Percentiles rank a stretch among this genome's conserved stretches.
Evolutionary conservation across 2,329 filamentous ascomycete genomes (phyloP).

Genomic region (Nothopassalora personata): DNA sequence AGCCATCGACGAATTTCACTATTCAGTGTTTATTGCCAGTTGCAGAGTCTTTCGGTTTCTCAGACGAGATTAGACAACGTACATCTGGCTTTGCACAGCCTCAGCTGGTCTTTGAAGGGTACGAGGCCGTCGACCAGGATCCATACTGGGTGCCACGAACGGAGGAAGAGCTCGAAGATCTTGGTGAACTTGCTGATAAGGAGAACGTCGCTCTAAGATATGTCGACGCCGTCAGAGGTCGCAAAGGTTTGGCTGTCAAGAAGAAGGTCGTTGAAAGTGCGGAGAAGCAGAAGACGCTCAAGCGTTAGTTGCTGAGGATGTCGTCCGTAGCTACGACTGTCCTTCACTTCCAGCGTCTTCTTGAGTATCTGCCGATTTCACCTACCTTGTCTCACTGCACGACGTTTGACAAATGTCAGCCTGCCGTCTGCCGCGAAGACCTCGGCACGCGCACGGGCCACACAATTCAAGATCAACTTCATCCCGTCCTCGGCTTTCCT

Average conservation of each 20-base stretch:
- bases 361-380: neutral
- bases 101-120: slow-evolving; percentile 89
- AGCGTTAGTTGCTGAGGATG: slow-evolving; percentile 41
- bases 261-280: slow-evolving; percentile 69
- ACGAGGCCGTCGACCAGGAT: slow-evolving; percentile 88
- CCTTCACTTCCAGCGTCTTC: neutral
- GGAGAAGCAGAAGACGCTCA: slow-evolving; percentile 81
- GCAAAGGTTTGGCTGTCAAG: slow-evolving; percentile 84
- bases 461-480: neutral
- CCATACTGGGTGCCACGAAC: slow-evolving; percentile 97
- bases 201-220: slow-evolving; percentile 97
- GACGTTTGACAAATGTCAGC: neutral
- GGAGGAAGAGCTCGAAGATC: slow-evolving; percentile 91
- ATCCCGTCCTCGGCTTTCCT: neutral
- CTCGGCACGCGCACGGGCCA: neutral
- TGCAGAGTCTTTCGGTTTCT: slow-evolving; percentile 92
- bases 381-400: neutral
- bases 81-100: slow-evolving; percentile 86
- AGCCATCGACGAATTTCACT: slow-evolving; percentile 94
- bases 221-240: slow-evolving; percentile 78
- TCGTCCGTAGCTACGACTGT: neutral
- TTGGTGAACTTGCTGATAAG: slow-evolving; percentile 85
- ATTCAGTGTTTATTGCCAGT: slow-evolving; percentile 84
- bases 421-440: neutral
- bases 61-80: slow-evolving; percentile 91